Conservation (phyloP, 768 basidiomycete species). For the Mycena kentingensis region DNA sequence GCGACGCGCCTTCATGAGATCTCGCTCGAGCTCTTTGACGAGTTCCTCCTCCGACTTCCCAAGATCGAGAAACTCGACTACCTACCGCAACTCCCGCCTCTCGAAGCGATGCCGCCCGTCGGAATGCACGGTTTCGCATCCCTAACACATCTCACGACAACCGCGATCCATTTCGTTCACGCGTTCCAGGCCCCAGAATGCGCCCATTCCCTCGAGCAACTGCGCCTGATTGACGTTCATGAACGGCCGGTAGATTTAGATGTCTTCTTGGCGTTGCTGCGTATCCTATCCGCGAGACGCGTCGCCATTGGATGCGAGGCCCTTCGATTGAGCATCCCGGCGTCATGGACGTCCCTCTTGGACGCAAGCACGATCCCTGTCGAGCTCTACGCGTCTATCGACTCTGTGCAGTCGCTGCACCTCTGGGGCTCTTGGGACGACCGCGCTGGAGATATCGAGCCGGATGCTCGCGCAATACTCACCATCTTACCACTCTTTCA, state of each 20-base stretch:
- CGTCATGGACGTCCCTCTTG: neutral
- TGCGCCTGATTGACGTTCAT: neutral
- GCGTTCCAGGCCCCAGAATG: neutral
- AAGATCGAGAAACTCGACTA: slow-evolving; percentile 9
- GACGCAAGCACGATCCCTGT: neutral
- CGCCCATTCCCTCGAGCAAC: neutral
- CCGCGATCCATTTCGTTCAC: slow-evolving; percentile 9
- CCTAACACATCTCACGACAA: slow-evolving; percentile 10
- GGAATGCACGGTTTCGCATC: neutral
- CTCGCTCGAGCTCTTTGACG: neutral
- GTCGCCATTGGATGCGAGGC: neutral
- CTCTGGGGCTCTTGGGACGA: neutral
- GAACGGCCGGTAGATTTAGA: neutral
- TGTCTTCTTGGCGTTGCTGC: neutral
- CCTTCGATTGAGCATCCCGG: neutral
- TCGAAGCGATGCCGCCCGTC: neutral
- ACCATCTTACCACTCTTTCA: neutral
- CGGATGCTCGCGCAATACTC: neutral
- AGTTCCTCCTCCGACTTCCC: slow-evolving; percentile 10
- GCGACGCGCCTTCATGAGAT: neutral
- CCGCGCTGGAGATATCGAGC: neutral
- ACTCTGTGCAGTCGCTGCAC: neutral
- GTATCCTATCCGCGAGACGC: neutral
- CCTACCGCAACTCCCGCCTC: neutral
- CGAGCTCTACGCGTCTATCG: neutral